phyloP scores from a whole-genome alignment of 805 yeast species.

The Candida dajiaensis region DNA sequence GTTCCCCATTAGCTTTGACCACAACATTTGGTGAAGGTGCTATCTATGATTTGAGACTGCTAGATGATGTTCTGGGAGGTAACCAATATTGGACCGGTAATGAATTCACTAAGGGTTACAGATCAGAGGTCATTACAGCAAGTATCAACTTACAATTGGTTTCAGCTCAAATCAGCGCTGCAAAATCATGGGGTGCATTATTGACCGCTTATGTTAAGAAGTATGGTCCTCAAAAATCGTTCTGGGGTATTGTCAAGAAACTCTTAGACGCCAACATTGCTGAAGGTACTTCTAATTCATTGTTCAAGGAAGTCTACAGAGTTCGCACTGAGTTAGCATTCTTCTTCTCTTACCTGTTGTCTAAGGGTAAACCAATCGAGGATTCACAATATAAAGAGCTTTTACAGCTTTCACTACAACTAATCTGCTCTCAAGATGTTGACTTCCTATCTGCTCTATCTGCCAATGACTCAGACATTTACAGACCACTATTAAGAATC shows the following conservation, averaged over 20 bases:
- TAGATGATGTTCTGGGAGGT: conserved; percentile 52
- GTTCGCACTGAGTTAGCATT: conserved; percentile 65
- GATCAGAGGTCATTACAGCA: conserved; percentile 47
- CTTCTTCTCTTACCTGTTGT: conserved; percentile 27
- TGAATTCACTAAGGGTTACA: conserved; percentile 26
- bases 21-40: conserved; percentile 47
- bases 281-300: conserved; percentile 44
- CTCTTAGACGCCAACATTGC: conserved; percentile 47
- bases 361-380: conserved; percentile 11
- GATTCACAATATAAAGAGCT: conserved; percentile 15
- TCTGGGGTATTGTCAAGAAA: conserved; percentile 35
- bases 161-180: conserved; percentile 60
- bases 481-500: conserved; percentile 58
- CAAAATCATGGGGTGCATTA: conserved; percentile 75
- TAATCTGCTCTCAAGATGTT: conserved; percentile 45
- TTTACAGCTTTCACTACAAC: conserved; percentile 31
- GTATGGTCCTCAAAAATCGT: conserved; percentile 25
- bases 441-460: conserved; percentile 40
- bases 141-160: conserved; percentile 60
- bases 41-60: conserved; percentile 52
- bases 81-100: conserved; percentile 39
- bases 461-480: conserved; percentile 33
- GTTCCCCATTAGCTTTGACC: conserved; percentile 37
- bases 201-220: conserved; percentile 58
- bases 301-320: conserved; percentile 45